Percentiles rank a stretch among this genome's conserved stretches.
These are phyloP conservation scores for Candida sanyaensis DNA, from an alignment of 1,139 yeast genomes.

Conservation along the genomic window DNA sequence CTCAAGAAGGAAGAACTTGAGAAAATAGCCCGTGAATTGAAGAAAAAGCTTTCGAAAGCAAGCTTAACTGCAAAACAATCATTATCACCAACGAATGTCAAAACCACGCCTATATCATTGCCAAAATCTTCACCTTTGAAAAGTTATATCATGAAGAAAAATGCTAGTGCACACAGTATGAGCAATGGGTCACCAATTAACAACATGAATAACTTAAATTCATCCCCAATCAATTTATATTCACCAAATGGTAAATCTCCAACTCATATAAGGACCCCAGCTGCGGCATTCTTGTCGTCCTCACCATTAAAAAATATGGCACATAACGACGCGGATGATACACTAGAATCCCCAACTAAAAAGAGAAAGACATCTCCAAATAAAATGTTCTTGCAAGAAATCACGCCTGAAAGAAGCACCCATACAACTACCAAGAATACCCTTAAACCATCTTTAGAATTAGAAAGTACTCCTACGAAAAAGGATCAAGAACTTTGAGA, in stretches of 20 bases:
- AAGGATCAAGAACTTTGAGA: slow-evolving; percentile 1
- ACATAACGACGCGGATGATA: slow-evolving; percentile 14
- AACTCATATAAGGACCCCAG: slow-evolving; percentile 42
- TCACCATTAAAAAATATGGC: slow-evolving; percentile 33
- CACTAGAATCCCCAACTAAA: slow-evolving; percentile 36
- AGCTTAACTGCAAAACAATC: slow-evolving; percentile 49
- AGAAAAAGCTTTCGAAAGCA: slow-evolving; percentile 45
- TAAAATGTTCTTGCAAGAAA: slow-evolving; percentile 40
- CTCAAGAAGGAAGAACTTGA: slow-evolving; percentile 49
- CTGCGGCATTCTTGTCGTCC: slow-evolving; percentile 34
- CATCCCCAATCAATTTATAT: slow-evolving; percentile 38
- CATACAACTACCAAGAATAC: slow-evolving; percentile 17
- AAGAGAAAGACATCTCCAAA: slow-evolving; percentile 27
- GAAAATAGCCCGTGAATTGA: slow-evolving; percentile 47
- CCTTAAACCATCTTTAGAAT: slow-evolving; percentile 42
- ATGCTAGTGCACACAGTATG: slow-evolving; percentile 10
- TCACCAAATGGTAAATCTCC: slow-evolving; percentile 47
- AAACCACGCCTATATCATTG: slow-evolving; percentile 9
- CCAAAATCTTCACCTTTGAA: slow-evolving; percentile 36
- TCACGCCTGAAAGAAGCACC: slow-evolving; percentile 26
- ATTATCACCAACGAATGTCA: slow-evolving; percentile 26
- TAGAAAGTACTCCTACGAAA: slow-evolving; percentile 18
- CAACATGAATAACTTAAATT: slow-evolving; percentile 19
- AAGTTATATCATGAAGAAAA: slow-evolving; percentile 27
- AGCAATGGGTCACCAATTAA: slow-evolving; percentile 9